Evolutionary conservation across 352 stramenopile genomes (phyloP).

Genomic region (Globisporangium cylindrosporum): DNA sequence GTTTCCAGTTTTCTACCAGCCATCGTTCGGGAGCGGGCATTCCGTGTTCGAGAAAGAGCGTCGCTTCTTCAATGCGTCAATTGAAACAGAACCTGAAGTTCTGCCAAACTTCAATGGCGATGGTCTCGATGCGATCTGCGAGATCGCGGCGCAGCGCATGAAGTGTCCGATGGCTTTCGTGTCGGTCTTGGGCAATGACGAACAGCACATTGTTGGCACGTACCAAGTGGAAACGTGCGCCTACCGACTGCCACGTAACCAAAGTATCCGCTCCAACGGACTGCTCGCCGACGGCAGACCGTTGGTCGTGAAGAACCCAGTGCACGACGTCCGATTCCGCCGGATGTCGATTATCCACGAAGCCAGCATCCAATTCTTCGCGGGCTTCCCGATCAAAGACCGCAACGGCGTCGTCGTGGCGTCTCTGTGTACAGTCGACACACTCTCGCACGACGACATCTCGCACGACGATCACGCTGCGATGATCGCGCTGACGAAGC

Average conservation of each 20-base stretch:
- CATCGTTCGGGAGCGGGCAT: background rate
- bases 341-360: conserved; percentile 38
- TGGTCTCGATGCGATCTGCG: conserved; percentile 56
- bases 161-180: conserved; percentile 48
- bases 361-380: conserved; percentile 46
- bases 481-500: conserved; percentile 52
- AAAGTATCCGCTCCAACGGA: conserved; percentile 17
- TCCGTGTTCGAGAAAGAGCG: background rate
- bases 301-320: conserved; percentile 43
- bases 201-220: conserved; percentile 36
- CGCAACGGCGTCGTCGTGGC: conserved; percentile 24
- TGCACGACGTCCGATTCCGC: conserved; percentile 31
- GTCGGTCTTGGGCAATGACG: conserved; percentile 23
- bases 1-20: conserved; percentile 11
- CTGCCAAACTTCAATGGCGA: conserved; percentile 10
- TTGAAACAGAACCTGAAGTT: conserved; percentile 15
- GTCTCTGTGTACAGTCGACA: conserved; percentile 42
- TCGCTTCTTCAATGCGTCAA: background rate
- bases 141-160: conserved; percentile 46
- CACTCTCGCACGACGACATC: conserved; percentile 27
- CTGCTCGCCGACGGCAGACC: conserved; percentile 19
- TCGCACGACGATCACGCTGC: conserved; percentile 36
- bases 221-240: conserved; percentile 20
- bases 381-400: conserved; percentile 47
- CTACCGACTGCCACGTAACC: conserved; percentile 17